phyloP scores from a whole-genome alignment of 345 rosid species.

The Syzygium oleosum region DNA sequence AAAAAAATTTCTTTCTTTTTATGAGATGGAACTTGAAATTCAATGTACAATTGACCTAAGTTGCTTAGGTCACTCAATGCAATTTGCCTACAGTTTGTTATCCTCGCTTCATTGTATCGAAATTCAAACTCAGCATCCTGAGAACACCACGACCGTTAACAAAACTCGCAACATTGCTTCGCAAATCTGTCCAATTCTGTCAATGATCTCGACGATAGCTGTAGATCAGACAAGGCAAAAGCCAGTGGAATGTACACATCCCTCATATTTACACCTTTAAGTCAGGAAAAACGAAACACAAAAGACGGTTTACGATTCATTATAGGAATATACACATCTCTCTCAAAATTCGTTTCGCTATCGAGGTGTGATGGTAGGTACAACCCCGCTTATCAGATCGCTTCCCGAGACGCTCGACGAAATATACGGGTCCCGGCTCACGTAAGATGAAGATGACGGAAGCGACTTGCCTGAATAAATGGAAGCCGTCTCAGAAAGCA shows the following conservation, averaged over 20 bases:
- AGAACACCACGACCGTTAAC: neutral
- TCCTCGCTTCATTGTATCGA: neutral
- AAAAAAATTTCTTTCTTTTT: neutral
- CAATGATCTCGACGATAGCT: neutral
- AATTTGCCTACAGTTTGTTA: neutral
- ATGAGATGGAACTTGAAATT: neutral
- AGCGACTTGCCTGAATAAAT: slow-evolving; percentile 17
- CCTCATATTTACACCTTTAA: neutral
- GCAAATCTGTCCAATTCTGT: neutral
- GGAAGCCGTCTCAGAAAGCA: slow-evolving; percentile 19
- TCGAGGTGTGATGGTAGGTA: slow-evolving; percentile 50
- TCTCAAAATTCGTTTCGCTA: slow-evolving; percentile 9
- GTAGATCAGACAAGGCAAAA: neutral
- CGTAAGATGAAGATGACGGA: slow-evolving; percentile 23
- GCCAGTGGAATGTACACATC: neutral
- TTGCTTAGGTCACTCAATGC: neutral
- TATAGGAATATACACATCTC: neutral
- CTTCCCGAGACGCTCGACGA: slow-evolving; percentile 44
- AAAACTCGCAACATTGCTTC: neutral
- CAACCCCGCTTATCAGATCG: slow-evolving; percentile 53
- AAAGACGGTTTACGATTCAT: neutral
- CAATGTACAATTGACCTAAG: neutral
- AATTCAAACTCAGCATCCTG: neutral
- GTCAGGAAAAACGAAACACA: neutral
- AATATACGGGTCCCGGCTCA: slow-evolving; percentile 16